phyloP scores from a whole-genome alignment of 345 rosid species.

The Anastatica hierochuntica region DNA sequence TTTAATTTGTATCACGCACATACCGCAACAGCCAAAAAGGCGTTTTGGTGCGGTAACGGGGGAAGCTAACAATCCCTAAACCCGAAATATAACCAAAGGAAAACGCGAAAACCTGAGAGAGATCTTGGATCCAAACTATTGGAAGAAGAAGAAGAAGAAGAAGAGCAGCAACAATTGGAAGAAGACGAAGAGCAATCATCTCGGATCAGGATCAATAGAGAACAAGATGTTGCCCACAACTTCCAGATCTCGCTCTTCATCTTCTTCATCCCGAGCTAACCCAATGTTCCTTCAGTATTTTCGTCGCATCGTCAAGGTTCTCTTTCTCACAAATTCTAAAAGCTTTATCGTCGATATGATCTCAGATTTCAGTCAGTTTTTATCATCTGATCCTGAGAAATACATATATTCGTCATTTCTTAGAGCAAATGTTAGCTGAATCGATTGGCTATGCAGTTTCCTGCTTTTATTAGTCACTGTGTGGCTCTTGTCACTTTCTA shows the following conservation, averaged over 20 bases:
- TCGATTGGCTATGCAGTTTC: too few species aligned
- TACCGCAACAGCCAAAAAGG: neutral
- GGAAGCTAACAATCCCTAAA: conserved; percentile 5
- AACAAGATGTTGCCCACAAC: conserved; percentile 70
- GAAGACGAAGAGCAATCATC: neutral
- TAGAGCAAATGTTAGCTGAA: conserved; percentile 14
- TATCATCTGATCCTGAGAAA: neutral
- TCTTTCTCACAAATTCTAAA: conserved; percentile 3
- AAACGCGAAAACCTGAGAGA: conserved; percentile 14
- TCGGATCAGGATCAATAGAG: conserved; percentile 4
- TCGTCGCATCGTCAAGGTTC: conserved; percentile 95
- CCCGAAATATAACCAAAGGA: conserved; percentile 13
- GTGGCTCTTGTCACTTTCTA: neutral
- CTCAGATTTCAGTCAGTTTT: conserved; percentile 6
- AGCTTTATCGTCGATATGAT: conserved; percentile 21
- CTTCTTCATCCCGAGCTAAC: conserved; percentile 59
- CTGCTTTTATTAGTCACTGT: neutral
- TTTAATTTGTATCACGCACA: neutral
- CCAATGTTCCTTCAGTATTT: conserved; percentile 73
- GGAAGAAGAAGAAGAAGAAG: conserved; percentile 13
- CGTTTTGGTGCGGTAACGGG: conserved; percentile 6
- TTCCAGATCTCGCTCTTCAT: conserved; percentile 67
- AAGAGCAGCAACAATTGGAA: too few species aligned
- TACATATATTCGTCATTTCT: conserved; percentile 1
- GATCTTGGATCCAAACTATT: conserved; percentile 34